Evolutionary conservation across 257 asterid species (phyloP).

Genomic region (Paraleonurus japonicus): DNA sequence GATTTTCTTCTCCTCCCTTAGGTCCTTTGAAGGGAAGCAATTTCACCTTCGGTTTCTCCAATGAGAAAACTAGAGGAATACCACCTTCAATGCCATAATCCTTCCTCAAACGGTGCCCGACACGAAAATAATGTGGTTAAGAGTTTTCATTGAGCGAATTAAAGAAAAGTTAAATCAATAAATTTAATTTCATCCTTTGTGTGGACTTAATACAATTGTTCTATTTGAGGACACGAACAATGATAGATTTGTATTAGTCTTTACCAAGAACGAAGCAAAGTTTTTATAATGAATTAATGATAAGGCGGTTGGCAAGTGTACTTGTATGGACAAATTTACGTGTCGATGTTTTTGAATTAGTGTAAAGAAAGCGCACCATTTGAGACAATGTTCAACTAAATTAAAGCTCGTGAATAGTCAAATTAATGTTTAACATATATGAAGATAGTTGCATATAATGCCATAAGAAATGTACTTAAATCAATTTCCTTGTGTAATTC

Average conservation of each 20-base stretch:
- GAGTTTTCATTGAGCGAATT: slow-evolving; percentile 20
- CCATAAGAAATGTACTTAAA: background rate
- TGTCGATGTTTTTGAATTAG: background rate
- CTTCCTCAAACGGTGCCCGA: slow-evolving; percentile 81
- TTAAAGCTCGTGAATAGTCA: background rate
- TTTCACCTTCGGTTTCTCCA: slow-evolving; percentile 92
- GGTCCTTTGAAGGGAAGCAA: slow-evolving; percentile 90
- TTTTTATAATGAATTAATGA: background rate
- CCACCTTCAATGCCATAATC: slow-evolving; percentile 92
- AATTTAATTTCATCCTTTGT: too few species aligned
- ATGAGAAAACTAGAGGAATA: slow-evolving; percentile 89
- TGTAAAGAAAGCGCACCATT: background rate
- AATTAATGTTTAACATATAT: background rate
- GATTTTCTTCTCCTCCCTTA: slow-evolving; percentile 85
- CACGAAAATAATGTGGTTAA: slow-evolving; percentile 47
- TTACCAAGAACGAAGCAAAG: background rate
- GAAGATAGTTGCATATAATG: too few species aligned
- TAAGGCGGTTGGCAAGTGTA: background rate
- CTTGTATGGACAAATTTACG: background rate
- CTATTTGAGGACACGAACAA: too few species aligned
- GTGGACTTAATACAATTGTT: too few species aligned
- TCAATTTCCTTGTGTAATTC: background rate
- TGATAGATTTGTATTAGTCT: too few species aligned
- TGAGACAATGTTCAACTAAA: too few species aligned
- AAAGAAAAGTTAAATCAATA: too few species aligned